Conservation (phyloP, 345 rosid genomes). For the Boechera divaricarpa region DNA sequence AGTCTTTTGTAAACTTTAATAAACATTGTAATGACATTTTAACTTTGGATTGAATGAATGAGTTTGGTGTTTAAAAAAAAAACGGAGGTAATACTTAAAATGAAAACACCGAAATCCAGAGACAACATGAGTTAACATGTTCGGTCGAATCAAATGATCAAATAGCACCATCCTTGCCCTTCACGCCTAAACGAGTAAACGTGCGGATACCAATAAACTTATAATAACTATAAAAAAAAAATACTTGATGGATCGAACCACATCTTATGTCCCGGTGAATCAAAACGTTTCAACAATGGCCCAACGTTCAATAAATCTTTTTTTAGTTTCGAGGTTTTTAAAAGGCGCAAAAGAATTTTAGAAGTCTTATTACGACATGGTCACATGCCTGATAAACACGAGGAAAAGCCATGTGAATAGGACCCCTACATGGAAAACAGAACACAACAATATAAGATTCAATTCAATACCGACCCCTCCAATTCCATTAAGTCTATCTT, state of each 20-base stretch:
- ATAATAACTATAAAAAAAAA: not conserved
- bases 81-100: too few species aligned
- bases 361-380: not conserved
- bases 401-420: slow-evolving; percentile 30
- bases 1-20: too few species aligned
- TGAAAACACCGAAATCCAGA: not conserved
- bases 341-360: not conserved
- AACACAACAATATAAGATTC: slow-evolving; percentile 29
- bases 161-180: not conserved
- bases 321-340: not conserved
- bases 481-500: slow-evolving; percentile 16
- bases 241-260: not conserved
- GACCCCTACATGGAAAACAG: slow-evolving; percentile 24
- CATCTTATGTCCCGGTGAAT: not conserved
- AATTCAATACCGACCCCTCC: slow-evolving; percentile 25
- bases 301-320: not conserved
- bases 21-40: too few species aligned
- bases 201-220: not conserved
- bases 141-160: not conserved
- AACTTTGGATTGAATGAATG: too few species aligned
- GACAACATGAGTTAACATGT: not conserved
- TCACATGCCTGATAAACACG: not conserved
- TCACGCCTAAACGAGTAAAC: not conserved
- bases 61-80: too few species aligned
- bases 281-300: not conserved